phyloP scores from a whole-genome alignment of 768 basidiomycete species.

The Phanerochaete carnosa region DNA sequence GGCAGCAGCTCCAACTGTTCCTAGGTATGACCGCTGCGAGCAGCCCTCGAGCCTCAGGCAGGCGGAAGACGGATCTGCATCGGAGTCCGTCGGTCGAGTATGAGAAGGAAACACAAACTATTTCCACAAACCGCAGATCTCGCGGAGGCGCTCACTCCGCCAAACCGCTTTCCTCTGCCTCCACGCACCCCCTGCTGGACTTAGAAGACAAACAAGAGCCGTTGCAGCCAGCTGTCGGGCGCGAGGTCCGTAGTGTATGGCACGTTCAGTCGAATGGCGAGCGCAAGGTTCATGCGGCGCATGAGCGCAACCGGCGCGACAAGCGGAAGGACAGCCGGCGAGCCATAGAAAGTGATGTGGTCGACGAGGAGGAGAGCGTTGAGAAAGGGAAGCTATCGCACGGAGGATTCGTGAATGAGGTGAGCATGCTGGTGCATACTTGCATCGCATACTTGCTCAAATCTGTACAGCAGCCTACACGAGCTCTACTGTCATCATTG shows the following conservation, averaged over 20 bases:
- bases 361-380: conserved; percentile 36
- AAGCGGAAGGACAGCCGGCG: conserved; percentile 53
- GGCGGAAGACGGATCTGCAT: conserved; percentile 47
- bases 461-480: conserved; percentile 12
- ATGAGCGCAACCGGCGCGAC: conserved; percentile 59
- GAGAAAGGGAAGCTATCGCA: conserved; percentile 45
- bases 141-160: conserved; percentile 40
- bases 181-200: conserved; percentile 60
- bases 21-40: conserved; percentile 47
- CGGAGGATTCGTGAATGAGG: conserved; percentile 44
- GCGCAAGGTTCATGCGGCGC: conserved; percentile 25
- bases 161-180: conserved; percentile 35
- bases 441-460: conserved; percentile 10
- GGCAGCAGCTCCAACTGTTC: conserved; percentile 3
- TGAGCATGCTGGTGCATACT: conserved; percentile 22
- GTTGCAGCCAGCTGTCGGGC: conserved; percentile 55
- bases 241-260: conserved; percentile 43
- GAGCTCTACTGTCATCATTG: conserved; percentile 31
- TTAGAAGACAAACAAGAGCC: conserved; percentile 57
- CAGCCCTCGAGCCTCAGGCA: conserved; percentile 63
- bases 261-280: conserved; percentile 9
- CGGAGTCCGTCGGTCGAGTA: conserved; percentile 81
- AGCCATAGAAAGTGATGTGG: conserved; percentile 40
- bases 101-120: conserved; percentile 60
- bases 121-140: conserved; percentile 48